Evolutionary conservation across 345 rosid species (phyloP), one percentile per base, ranked within the genome.

Genomic region (Eucalyptus tenuipes): DNA sequence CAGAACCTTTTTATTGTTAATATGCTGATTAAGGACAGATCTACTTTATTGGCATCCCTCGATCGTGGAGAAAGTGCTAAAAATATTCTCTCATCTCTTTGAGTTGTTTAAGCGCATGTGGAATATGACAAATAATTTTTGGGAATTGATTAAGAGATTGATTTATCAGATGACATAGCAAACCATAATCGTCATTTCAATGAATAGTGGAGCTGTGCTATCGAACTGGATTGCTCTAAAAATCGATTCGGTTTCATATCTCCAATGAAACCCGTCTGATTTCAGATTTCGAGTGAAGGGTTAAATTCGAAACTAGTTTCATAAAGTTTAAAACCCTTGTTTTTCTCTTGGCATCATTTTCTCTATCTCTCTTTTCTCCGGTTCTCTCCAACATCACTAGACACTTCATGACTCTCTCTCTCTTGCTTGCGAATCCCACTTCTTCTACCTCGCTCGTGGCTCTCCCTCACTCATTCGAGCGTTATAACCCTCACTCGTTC

Each of bases 231-330:
- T 9, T 55, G 29, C 13, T 55, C 29, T 24, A 25, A 55, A 53
- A 55, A 55, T 1, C 1, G 6, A 10, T 55, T 24, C 2, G 1
- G 6, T 55, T 55, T 55, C 29, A 55, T 22, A 10, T 55, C 13
- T 3, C 13, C 13, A 4, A 9, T 55, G 1, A 3, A 55, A 55
- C 13, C 6, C 6, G 13, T 55, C 0, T 25, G 3, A 10, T 55
- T 55, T 55, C 1, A 4, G 3, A 24, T 55, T 55, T 55, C 3
- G 6, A 55, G 61, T 55, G 61, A 55, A 22, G 13, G 6, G 12
- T 4, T 8, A 2, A 55, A 24, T 55, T 2, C 0, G 29, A 55
- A 55, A 55, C 29, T 55, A 10, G 29, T 55, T 55, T 24, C 3
- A 22, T 55, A 55, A 55, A 55, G 27, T 25, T 24, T 10, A 55